Evolutionary conservation across 495 filamentous ascomycete species (phyloP), one percentile per base, ranked within the genome.

Genomic region (Collariella sp.): DNA sequence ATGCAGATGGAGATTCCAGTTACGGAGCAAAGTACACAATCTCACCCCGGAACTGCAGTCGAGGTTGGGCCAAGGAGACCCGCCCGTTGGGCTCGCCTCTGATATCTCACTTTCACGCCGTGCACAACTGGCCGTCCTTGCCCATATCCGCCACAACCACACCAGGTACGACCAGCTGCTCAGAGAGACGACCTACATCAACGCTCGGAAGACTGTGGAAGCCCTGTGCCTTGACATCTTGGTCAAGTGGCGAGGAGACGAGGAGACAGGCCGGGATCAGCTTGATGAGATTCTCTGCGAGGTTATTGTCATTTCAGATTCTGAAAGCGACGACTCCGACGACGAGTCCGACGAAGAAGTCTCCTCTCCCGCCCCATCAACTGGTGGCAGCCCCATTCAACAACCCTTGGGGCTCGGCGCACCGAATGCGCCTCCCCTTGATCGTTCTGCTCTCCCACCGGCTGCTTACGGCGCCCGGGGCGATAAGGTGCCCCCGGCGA

Each of bases 181-280:
- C 23, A 81, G 75, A 54, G 73, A 77, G 43, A 80, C 76, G 6
- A 72, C 68, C 7, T 90, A 82, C 68, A 72, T 77, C 41, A 85
- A 87, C 52, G 88, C 89, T 22, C 78, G 90, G 52, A 78, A 75
- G 52, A 67, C 72, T 38, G 85, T 93, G 35, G 85, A 91, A 61
- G 76, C 82, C 41, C 68, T 81, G 13, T 88, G 83, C 46, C 71
- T 91, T 26, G 79, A 84, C 50, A 79, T 84, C 61, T 72, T 95
- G 50, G 79, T 88, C 62, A 83, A 87, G 75, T 95, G 91, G 91
- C 83, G 89, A 64, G 88, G 87, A 44, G 87, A 91, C 60, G 86
- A 88, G 63, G 85, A 90, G 60, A 85, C 81, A 35, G 85, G 85
- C 41, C 81, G 81, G 55, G 80, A 82, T 48, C 83, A 86, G 57